phyloP scores from a whole-genome alignment of 805 yeast species.

The Kodamaea laetipori region DNA sequence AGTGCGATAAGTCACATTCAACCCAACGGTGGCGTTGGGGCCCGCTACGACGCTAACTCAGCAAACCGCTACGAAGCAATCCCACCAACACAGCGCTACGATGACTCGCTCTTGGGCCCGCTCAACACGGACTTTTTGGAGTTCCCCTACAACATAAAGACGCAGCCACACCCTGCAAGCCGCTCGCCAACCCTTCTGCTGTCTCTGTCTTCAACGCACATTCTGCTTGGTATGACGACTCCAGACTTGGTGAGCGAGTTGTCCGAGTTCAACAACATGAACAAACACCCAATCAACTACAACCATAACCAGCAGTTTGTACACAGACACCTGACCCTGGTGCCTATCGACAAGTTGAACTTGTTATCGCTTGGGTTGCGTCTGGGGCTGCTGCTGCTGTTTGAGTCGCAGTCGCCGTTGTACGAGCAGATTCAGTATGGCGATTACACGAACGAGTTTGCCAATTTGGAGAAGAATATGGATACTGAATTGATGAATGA shows the following conservation, averaged over 20 bases:
- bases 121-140: constrained; percentile 3
- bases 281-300: constrained; percentile 4
- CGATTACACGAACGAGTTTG: too few relatives aligned
- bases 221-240: constrained; percentile 10
- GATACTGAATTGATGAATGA: too few relatives aligned
- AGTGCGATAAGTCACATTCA: too few relatives aligned
- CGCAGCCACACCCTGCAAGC: background rate
- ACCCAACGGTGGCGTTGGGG: too few relatives aligned
- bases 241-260: constrained; percentile 13
- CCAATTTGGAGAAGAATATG: background rate
- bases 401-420: constrained; percentile 12
- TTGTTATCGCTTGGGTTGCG: constrained; percentile 12
- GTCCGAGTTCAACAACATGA: constrained; percentile 2
- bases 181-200: constrained; percentile 14
- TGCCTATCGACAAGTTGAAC: constrained; percentile 17
- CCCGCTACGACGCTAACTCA: too few relatives aligned
- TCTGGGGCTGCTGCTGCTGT: constrained; percentile 14
- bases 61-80: too few relatives aligned
- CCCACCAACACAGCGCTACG: too few relatives aligned
- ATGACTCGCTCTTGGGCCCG: background rate
- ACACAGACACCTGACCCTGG: constrained; percentile 13
- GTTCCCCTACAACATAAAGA: background rate
- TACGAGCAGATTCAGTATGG: background rate
- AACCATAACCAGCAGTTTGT: constrained; percentile 11
- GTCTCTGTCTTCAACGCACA: constrained; percentile 13